phyloP scores from a whole-genome alignment of 2,329 filamentous ascomycete genomes.

The Cercospora zeae-maydis region DNA sequence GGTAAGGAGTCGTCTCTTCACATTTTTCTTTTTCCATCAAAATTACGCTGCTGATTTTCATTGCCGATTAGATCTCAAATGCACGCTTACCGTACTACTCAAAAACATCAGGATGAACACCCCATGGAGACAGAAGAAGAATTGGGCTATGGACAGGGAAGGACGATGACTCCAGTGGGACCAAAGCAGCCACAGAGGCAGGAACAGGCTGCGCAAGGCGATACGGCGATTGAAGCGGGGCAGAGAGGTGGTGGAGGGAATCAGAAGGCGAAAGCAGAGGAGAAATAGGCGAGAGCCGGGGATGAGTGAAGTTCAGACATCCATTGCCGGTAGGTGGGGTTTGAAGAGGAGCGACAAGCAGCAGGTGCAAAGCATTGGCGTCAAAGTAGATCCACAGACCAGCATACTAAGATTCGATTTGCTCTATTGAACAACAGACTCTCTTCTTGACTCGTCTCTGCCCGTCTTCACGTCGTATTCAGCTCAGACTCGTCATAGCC shows the following conservation, averaged over 20 bases:
- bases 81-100: background rate
- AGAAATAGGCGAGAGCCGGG: background rate
- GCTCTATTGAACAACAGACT: background rate
- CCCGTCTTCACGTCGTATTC: background rate
- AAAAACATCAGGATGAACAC: background rate
- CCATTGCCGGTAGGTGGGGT: no score
- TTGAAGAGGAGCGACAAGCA: background rate
- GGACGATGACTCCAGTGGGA: background rate
- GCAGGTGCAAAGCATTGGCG: background rate
- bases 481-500: background rate
- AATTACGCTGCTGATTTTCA: background rate
- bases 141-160: background rate
- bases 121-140: conserved; percentile 5
- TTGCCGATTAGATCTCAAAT: background rate
- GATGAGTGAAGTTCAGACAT: background rate
- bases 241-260: background rate
- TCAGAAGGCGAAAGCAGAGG: background rate
- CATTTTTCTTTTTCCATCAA: background rate
- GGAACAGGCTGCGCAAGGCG: conserved; percentile 6
- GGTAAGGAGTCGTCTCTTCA: background rate
- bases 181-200: background rate
- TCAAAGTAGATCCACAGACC: background rate
- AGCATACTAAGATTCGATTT: background rate
- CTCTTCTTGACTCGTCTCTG: background rate
- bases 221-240: background rate